Conservation (phyloP, 495 filamentous ascomycete genomes). For the Jackrogersella multiformis region DNA sequence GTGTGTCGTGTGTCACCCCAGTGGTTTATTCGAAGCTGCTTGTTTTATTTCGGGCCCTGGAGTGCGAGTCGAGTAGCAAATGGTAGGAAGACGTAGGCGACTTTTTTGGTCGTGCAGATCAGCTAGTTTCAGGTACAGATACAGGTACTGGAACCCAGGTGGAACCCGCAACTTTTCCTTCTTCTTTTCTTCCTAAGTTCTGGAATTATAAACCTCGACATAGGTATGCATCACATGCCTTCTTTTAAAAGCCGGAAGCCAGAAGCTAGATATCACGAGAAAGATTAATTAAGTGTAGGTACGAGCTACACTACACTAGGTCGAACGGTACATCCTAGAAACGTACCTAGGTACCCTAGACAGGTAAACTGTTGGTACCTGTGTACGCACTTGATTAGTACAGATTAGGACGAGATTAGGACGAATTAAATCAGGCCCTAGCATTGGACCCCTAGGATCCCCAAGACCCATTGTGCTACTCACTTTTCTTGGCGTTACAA, state of each 20-base stretch:
- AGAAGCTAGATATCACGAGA: neutral
- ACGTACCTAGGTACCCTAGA: too few species aligned
- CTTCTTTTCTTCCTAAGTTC: conserved; percentile 5
- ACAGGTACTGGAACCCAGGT: conserved; percentile 29
- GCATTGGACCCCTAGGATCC: conserved; percentile 28
- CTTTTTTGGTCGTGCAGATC: conserved; percentile 39
- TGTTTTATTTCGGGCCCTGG: conserved; percentile 29
- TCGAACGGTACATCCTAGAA: too few species aligned
- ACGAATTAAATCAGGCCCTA: conserved; percentile 18
- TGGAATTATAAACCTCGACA: conserved; percentile 17
- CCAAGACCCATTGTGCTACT: too few species aligned
- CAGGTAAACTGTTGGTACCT: too few species aligned
- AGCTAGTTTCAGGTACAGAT: conserved; percentile 41
- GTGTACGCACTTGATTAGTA: too few species aligned
- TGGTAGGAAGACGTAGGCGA: neutral
- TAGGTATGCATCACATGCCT: neutral
- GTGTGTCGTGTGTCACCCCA: conserved; percentile 35
- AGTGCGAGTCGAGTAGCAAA: neutral
- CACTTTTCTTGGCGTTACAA: conserved; percentile 22
- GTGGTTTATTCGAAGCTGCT: conserved; percentile 11
- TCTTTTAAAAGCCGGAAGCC: neutral
- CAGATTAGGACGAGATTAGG: conserved; percentile 24
- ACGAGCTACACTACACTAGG: too few species aligned
- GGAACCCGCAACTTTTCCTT: conserved; percentile 27
- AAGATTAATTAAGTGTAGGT: too few species aligned